Evolutionary conservation across 108 stramenopile species (phyloP).

Genomic region (Fistulifera solaris): DNA sequence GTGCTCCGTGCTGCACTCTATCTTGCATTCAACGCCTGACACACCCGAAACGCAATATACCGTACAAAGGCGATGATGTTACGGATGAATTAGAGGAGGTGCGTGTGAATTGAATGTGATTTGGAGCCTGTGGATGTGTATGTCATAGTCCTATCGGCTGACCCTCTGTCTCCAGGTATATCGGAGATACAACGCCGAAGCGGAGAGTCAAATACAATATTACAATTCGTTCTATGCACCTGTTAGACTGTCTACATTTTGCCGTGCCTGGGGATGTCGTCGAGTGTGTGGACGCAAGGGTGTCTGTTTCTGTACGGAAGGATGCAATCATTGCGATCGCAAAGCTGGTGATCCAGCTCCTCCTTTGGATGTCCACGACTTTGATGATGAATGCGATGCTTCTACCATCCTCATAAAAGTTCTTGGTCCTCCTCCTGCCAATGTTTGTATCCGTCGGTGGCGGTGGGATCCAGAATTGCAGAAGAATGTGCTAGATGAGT

Average conservation of each 20-base stretch:
- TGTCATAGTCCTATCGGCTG: neutral
- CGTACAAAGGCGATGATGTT: constrained; percentile 27
- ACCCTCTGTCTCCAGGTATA: constrained; percentile 19
- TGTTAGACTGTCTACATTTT: constrained; percentile 24
- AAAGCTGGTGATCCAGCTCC: constrained; percentile 34
- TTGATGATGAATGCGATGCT: constrained; percentile 45
- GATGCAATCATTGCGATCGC: constrained; percentile 22
- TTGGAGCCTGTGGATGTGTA: neutral
- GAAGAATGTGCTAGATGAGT: constrained; percentile 4
- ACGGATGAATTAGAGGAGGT: constrained; percentile 27
- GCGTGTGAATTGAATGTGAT: neutral
- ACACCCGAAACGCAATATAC: constrained; percentile 21
- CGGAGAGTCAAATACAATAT: constrained; percentile 22
- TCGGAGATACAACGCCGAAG: constrained; percentile 12
- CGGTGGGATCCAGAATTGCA: constrained; percentile 23
- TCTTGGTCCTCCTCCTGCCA: constrained; percentile 31
- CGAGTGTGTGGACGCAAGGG: constrained; percentile 41
- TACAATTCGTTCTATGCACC: constrained; percentile 34
- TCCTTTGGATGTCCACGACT: constrained; percentile 24
- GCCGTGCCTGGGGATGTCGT: constrained; percentile 27
- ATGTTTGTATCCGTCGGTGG: constrained; percentile 37
- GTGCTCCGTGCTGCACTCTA: constrained; percentile 10
- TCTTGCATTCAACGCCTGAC: constrained; percentile 5
- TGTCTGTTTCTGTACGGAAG: constrained; percentile 40
- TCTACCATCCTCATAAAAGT: constrained; percentile 24